These are phyloP conservation scores for Candida jianshihensis DNA, from an alignment of 805 yeast species.

Conservation along the genomic window DNA sequence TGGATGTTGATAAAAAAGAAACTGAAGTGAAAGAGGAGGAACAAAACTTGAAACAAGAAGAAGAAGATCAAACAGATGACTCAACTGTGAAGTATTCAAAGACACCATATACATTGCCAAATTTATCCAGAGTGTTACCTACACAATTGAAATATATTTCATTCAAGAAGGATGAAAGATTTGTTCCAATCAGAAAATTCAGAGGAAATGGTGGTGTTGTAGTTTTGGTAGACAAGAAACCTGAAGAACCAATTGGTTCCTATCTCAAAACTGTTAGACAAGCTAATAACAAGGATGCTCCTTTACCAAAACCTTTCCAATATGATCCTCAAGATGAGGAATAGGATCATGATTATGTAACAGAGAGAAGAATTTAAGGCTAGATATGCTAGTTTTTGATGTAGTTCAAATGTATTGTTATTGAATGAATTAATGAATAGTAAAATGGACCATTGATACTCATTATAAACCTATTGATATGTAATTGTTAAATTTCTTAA, in stretches of 20 bases:
- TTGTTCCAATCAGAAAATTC: conserved; percentile 75
- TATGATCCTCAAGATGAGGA: conserved; percentile 26
- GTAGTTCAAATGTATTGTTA: too few relatives aligned
- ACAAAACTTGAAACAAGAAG: conserved; percentile 16
- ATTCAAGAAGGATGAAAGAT: conserved; percentile 68
- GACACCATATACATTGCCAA: conserved; percentile 63
- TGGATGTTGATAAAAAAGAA: conserved; percentile 31
- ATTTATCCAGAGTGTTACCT: conserved; percentile 86
- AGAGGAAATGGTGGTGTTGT: conserved; percentile 66
- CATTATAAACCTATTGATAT: neutral
- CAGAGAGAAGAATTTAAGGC: neutral
- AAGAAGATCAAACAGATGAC: conserved; percentile 23
- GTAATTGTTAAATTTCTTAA: conserved; percentile 3
- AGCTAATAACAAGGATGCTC: conserved; percentile 65
- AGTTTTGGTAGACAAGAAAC: conserved; percentile 57
- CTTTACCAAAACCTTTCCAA: conserved; percentile 62
- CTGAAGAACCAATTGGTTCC: conserved; percentile 49
- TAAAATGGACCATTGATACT: too few relatives aligned
- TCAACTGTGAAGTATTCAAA: conserved; percentile 46
- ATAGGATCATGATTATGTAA: neutral
- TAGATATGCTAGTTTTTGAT: too few relatives aligned
- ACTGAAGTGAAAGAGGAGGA: conserved; percentile 22
- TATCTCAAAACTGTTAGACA: conserved; percentile 81
- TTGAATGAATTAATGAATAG: too few relatives aligned
- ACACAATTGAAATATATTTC: conserved; percentile 79